A percentile compares a stretch with the other conserved stretches of the same genome.
These are phyloP conservation scores for Sclerotinia glacialis DNA, from an alignment of 2,329 filamentous ascomycete species.

Conservation along the genomic window DNA sequence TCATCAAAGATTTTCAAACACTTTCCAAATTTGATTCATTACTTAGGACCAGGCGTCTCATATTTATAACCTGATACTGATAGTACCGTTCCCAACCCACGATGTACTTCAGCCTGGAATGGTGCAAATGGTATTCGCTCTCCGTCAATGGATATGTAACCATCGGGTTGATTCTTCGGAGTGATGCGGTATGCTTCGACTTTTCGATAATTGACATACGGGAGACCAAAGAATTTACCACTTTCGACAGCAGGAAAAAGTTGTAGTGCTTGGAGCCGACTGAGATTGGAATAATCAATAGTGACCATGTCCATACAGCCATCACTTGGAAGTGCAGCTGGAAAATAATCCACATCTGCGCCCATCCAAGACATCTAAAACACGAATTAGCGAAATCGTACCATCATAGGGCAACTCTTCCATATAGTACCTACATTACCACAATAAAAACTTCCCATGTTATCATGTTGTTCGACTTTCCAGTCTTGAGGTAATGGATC, in stretches of 20 bases:
- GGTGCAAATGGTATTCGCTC: slow-evolving; percentile 80
- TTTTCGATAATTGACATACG: slow-evolving; percentile 74
- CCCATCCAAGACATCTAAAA: slow-evolving; percentile 80
- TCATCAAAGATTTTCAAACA: neutral
- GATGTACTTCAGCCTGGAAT: slow-evolving; percentile 85
- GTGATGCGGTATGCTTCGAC: slow-evolving; percentile 76
- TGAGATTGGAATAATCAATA: slow-evolving; percentile 66
- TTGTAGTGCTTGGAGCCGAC: slow-evolving; percentile 60
- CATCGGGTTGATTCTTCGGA: slow-evolving; percentile 64
- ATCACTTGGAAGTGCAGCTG: slow-evolving; percentile 74
- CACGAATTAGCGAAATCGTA: neutral
- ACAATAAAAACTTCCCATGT: slow-evolving; percentile 84
- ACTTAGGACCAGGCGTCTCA: slow-evolving; percentile 15
- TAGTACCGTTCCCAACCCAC: slow-evolving; percentile 67
- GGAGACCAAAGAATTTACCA: slow-evolving; percentile 72
- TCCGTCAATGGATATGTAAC: slow-evolving; percentile 89
- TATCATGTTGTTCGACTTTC: slow-evolving; percentile 67
- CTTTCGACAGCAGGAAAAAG: slow-evolving; percentile 68
- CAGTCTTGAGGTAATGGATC: slow-evolving; percentile 73
- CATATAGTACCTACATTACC: slow-evolving; percentile 65
- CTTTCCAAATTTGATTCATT: neutral
- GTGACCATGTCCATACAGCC: slow-evolving; percentile 79
- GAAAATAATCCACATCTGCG: slow-evolving; percentile 79
- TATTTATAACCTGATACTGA: slow-evolving; percentile 14
- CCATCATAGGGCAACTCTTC: neutral